phyloP scores from a whole-genome alignment of 768 basidiomycete species.

The Leccinum longicurvipes region DNA sequence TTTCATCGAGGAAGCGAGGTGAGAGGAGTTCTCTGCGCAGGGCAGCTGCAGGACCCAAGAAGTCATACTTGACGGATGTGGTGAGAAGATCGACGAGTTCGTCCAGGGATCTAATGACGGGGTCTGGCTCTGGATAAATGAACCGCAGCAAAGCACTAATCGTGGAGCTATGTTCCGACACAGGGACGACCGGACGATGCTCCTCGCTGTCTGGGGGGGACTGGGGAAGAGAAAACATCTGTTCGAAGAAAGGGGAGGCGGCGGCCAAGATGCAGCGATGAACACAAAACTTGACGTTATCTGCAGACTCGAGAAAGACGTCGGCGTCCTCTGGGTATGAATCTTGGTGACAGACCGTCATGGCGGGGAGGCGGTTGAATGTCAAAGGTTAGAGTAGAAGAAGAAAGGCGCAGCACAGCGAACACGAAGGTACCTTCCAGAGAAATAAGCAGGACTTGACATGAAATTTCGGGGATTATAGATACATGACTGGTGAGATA shows the following conservation, averaged over 20 bases:
- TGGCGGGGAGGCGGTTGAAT: constrained; percentile 15
- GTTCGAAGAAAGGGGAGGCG: constrained; percentile 65
- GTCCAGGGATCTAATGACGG: constrained; percentile 48
- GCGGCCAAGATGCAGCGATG: constrained; percentile 60
- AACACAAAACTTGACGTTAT: constrained; percentile 50
- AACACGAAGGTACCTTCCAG: no score
- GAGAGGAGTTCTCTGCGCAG: constrained; percentile 55
- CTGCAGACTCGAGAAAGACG: constrained; percentile 45
- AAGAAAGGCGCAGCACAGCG: background rate
- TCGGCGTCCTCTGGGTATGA: constrained; percentile 52
- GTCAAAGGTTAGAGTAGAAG: background rate
- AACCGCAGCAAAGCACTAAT: constrained; percentile 54
- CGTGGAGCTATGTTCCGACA: constrained; percentile 47
- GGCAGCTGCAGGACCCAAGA: constrained; percentile 40
- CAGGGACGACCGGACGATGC: constrained; percentile 45
- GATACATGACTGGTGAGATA: no score
- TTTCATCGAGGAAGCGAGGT: constrained; percentile 42
- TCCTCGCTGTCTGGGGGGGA: constrained; percentile 27
- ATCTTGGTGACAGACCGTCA: constrained; percentile 30
- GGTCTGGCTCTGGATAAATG: constrained; percentile 61
- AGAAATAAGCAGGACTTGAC: no score
- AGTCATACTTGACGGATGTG: constrained; percentile 65
- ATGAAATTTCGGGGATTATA: no score
- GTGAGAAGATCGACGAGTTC: constrained; percentile 48
- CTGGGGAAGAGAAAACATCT: constrained; percentile 69